A percentile compares a stretch with the other conserved stretches of the same genome.
phyloP scores from a whole-genome alignment of 2,329 filamentous ascomycete genomes.

The Drechslerella dactyloides region DNA sequence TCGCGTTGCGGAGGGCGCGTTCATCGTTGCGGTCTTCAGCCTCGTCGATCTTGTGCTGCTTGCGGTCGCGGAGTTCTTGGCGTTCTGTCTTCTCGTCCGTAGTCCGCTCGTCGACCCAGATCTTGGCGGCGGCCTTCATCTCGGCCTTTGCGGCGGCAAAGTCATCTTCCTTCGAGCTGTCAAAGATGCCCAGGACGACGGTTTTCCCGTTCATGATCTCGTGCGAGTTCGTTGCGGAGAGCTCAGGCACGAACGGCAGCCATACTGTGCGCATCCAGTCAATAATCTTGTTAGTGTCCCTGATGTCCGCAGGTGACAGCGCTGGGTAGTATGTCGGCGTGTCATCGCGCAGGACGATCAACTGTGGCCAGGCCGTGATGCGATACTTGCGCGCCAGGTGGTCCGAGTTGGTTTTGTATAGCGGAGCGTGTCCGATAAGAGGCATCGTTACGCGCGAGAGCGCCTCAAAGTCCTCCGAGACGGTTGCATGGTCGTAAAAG shows the following conservation, averaged over 20 bases:
- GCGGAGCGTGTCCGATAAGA: conserved; percentile 86
- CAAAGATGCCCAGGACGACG: conserved; percentile 90
- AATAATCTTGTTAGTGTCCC: conserved; percentile 79
- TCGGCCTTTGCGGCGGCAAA: conserved; percentile 81
- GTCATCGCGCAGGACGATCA: conserved; percentile 86
- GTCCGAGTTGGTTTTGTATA: conserved; percentile 87
- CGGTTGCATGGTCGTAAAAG: conserved; percentile 96
- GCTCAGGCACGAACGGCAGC: conserved; percentile 92
- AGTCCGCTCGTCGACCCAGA: conserved; percentile 98
- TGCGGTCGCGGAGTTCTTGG: conserved; percentile 89
- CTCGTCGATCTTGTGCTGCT: conserved; percentile 94
- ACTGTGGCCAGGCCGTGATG: conserved; percentile 94
- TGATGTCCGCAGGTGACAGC: conserved; percentile 87
- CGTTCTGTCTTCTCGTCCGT: conserved; percentile 89
- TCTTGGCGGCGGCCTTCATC: conserved; percentile 91
- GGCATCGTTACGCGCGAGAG: conserved; percentile 84
- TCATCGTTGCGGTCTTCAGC: conserved; percentile 92
- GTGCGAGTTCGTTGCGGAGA: conserved; percentile 86
- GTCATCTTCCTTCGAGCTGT: conserved; percentile 76
- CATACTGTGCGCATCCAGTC: conserved; percentile 96
- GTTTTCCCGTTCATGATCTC: conserved; percentile 95
- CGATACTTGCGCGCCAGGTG: conserved; percentile 82
- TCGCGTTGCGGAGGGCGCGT: conserved; percentile 81
- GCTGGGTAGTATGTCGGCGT: conserved; percentile 88
- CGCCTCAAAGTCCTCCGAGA: conserved; percentile 86